Percentiles rank a stretch among this genome's conserved stretches.
Evolutionary conservation across 1,284 basidiomycete species (phyloP).

Genomic region (Neolentinus lepideus): DNA sequence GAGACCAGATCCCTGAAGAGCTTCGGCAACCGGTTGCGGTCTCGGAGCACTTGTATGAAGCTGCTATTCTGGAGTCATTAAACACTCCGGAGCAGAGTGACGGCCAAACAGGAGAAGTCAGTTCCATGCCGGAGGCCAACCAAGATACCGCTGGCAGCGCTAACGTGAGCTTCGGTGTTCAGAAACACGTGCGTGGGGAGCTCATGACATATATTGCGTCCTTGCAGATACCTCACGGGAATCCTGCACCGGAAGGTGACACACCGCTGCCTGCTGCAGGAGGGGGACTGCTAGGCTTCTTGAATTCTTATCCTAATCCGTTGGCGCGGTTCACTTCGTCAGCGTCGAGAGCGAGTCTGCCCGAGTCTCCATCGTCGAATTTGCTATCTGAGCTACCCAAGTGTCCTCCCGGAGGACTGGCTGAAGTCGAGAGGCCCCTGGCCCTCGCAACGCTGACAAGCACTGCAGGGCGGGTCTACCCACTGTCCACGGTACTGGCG

Average conservation of each 20-base stretch:
- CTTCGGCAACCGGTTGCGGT: constrained; percentile 58
- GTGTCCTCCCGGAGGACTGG: constrained; percentile 3
- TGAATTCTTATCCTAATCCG: constrained; percentile 38
- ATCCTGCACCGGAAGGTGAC: neutral
- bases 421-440: neutral
- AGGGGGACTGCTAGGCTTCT: constrained; percentile 33
- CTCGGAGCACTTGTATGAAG: constrained; percentile 49
- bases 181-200: neutral
- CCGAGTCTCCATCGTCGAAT: constrained; percentile 1
- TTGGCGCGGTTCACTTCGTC: constrained; percentile 29
- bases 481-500: constrained; percentile 63
- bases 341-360: constrained; percentile 13
- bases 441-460: constrained; percentile 8
- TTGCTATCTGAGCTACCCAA: neutral
- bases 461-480: constrained; percentile 21
- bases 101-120: constrained; percentile 23
- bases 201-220: neutral
- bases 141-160: constrained; percentile 20
- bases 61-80: constrained; percentile 19
- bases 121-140: constrained; percentile 16
- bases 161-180: constrained; percentile 9
- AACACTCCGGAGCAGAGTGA: constrained; percentile 19
- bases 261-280: neutral
- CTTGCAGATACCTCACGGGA: constrained; percentile 1
- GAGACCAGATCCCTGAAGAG: constrained; percentile 51